Base-by-base conservation (phyloP, 2,329 filamentous ascomycete species). In the Coniochaeta prunicola region DNA sequence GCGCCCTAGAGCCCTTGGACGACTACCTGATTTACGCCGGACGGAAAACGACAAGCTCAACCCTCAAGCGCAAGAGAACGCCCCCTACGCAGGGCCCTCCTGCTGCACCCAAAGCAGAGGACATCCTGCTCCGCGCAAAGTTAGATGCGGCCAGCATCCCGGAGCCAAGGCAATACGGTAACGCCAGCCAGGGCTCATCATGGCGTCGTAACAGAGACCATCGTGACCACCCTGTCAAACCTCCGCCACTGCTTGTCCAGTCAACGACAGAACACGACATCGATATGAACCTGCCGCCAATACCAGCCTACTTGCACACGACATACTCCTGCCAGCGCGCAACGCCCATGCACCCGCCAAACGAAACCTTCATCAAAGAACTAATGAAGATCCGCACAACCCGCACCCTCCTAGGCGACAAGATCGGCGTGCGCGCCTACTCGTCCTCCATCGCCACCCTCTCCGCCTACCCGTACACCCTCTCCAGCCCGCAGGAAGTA, bases 391-490 rank as follows among this genome's bases (percentile, higher is more conserved):
- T 97, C 63, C 84, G 88, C 53, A 84, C 83, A 2, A 80, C 87
- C 2, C 83, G 93, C 24, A 79, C 84, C 17, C 77, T 97, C 1
- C 86, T 82, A 1, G 84, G 85, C 9, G 92, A 97, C 65, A 80
- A 89, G 53, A 85, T 96, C 60, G 91, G 91, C 2, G 85, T 92
- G 0, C 84, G 91, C 55, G 92, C 93, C 0, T 97, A 97, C 69
- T 92, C 89, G 31, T 92, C 89, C 1, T 87, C 89, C 13, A 96
- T 97, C 63, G 91, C 94, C 6, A 77, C 90, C 0, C 72, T 99
- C 19, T 85, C 90, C 3, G 90, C 93, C 0, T 97, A 97, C 66
- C 91, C 92, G 0, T 74, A 78, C 64, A 59, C 56, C 4, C 62
- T 84, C 15, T 70, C 73, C 24, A 73, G 70, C 13, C 62, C 73